Evolutionary conservation across 768 basidiomycete species (phyloP), one percentile per base, ranked within the genome.

Genomic region (Ephemerocybe angulata): DNA sequence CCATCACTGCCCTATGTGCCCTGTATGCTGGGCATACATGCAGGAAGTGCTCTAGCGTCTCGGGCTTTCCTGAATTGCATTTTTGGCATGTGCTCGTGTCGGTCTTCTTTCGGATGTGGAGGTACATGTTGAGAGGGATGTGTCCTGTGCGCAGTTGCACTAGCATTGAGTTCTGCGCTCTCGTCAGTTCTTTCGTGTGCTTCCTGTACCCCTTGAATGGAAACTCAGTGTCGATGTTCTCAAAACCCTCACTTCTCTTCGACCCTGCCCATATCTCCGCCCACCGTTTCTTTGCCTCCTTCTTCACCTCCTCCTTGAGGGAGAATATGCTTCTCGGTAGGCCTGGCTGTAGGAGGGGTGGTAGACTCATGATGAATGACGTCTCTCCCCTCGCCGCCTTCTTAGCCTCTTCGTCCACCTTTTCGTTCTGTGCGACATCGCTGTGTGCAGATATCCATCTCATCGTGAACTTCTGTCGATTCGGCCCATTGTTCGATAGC

Each of bases 131-230:
- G 5, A 70, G 64, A 0, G 66, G 63, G 33, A 62, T 44, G 47
- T 72, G 70, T 0, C 65, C 61, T 31, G 67, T 66, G 21, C 67
- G 53, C 0, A 72, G 41, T 38, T 72, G 70, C 0, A 62, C 55
- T 2, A 72, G 50, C 0, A 64, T n/a, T 22, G 61, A 58, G 1
- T 57, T 56, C 30, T 62, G 52, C 0, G 40, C 25, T 28, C 60
- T 6, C 1, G 21, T 50, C 3, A 61, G 37, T 0, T 54, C 35
- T 13, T 55, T 35, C 24, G 38, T 40, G 13, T 22, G 15, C 35
- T 63, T 56, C 17, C 48, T 19, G 50, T 53, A 64, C 8, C 24
- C 40, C 38, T 53, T 49, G 55, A 58, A 61, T 1, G 62, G 62
- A 38, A 58, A 58, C 13, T 52, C 33, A 2, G n/a, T 28, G 53